Base-by-base conservation (phyloP, 768 basidiomycete genomes). In the Suillus paluster region DNA sequence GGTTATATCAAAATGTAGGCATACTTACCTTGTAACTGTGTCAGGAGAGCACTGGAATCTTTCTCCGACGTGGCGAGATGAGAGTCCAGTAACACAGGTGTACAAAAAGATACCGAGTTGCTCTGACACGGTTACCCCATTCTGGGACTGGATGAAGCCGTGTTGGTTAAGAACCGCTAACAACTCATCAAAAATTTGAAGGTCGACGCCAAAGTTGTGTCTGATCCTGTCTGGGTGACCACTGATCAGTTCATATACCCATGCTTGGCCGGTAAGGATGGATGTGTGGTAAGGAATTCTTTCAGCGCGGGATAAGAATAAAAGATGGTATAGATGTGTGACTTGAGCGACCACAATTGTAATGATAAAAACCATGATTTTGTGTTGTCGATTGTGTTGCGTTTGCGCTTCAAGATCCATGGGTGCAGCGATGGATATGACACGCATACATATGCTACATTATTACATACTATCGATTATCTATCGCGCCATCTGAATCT, bases 11-110 rank as follows among this genome's bases (percentile, higher is more conserved):
- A 39, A 39, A 17, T 14, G 15, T 30, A 17, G 48, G 17, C 48
- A 23, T 30, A 23, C 63, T 12, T 54, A 76, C 78, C 74, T 73
- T 33, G 73, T 75, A 25, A 80, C 74, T 1, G 77, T 80, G 42
- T 75, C 77, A 14, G 69, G 73, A 67, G 75, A 66, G 23, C 53
- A 58, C 25, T 65, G 64, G 33, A 65, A 65, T 14, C 61, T 41
- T 42, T 63, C 64, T 38, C 42, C 58, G 8, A 68, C 34, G 33
- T 68, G 66, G n/a, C 3, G 7, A 0, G 57, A 48, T 3, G 48
- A 59, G 5, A 68, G 36, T 8, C 62, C 63, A 9, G 64, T 68
- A 1, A 65, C 49, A 52, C 62, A 65, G 1, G 60, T 64, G 17
- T 65, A 59, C 14, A 68, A 21, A 21, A 68, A 68, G 8, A 66